phyloP scores from a whole-genome alignment of 306 rosid genomes.

The Glycine tomentella region DNA sequence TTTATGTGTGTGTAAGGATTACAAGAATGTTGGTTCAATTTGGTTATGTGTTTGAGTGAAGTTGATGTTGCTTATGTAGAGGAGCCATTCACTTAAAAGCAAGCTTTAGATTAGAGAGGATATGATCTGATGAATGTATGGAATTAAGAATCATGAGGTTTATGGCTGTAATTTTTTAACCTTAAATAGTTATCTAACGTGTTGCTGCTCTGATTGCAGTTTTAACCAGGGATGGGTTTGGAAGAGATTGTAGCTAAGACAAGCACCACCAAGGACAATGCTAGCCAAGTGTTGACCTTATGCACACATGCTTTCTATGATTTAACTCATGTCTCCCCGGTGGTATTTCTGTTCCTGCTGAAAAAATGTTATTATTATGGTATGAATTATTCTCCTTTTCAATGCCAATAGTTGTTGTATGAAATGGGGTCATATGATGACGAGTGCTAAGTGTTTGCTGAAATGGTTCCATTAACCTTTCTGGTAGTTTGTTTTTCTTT shows the following conservation, averaged over 20 bases:
- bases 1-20: background rate
- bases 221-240: slow-evolving; percentile 63
- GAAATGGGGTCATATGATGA: slow-evolving; percentile 4
- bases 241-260: slow-evolving; percentile 54
- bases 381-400: slow-evolving; percentile 50
- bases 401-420: slow-evolving; percentile 14
- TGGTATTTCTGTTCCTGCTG: slow-evolving; percentile 79
- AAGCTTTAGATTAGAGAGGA: slow-evolving; percentile 29
- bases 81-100: background rate
- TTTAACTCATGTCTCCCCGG: slow-evolving; percentile 71
- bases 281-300: slow-evolving; percentile 50
- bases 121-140: slow-evolving; percentile 18
- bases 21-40: slow-evolving; percentile 3
- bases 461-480: slow-evolving; percentile 39
- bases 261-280: slow-evolving; percentile 41
- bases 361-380: slow-evolving; percentile 83
- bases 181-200: slow-evolving; percentile 23
- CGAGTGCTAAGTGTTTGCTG: slow-evolving; percentile 37
- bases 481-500: background rate
- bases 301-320: slow-evolving; percentile 75
- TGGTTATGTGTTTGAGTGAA: background rate
- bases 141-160: background rate
- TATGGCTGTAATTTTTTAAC: background rate
- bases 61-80: background rate
- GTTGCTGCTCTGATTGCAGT: background rate